Conservation (phyloP, 108 stramenopile genomes). For the Pelagomonas calceolata region DNA sequence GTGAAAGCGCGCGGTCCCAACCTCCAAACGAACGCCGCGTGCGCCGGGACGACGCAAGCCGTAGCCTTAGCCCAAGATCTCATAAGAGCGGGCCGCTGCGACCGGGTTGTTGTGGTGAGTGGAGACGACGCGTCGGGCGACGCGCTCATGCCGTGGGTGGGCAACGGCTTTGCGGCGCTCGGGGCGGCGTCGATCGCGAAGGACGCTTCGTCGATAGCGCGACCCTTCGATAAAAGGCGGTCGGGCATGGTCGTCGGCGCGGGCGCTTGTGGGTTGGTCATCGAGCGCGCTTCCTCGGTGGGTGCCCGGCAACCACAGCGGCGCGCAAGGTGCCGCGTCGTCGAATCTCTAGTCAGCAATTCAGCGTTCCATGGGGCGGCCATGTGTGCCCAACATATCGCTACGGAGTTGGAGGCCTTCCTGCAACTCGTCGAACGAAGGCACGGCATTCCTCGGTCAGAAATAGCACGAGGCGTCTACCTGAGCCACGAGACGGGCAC, state of each 20-base stretch:
- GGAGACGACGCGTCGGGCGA: slow-evolving; percentile 84
- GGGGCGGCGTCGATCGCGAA: slow-evolving; percentile 74
- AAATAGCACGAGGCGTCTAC: slow-evolving; percentile 87
- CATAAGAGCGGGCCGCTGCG: slow-evolving; percentile 76
- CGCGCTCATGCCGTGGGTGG: slow-evolving; percentile 82
- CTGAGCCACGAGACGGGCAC: slow-evolving; percentile 94
- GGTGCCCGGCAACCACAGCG: slow-evolving; percentile 12
- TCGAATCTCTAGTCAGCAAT: slow-evolving; percentile 75
- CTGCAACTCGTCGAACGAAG: slow-evolving; percentile 66
- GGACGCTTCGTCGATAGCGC: slow-evolving; percentile 64
- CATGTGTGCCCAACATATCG: slow-evolving; percentile 82
- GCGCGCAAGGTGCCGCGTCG: slow-evolving; percentile 10
- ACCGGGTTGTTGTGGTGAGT: slow-evolving; percentile 83
- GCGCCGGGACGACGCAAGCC: slow-evolving; percentile 90
- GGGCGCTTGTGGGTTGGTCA: slow-evolving; percentile 78
- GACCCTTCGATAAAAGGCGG: slow-evolving; percentile 81
- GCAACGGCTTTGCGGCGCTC: slow-evolving; percentile 79
- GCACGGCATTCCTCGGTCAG: slow-evolving; percentile 74
- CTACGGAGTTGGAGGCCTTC: slow-evolving; percentile 73
- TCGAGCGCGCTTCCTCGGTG: slow-evolving; percentile 35
- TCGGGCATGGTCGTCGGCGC: slow-evolving; percentile 88
- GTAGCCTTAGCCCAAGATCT: slow-evolving; percentile 91
- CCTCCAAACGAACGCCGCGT: slow-evolving; percentile 92
- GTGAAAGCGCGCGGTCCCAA: slow-evolving; percentile 88
- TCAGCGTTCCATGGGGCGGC: slow-evolving; percentile 90